Conservation (phyloP, 331 rosid species). For the Malus hybrid region DNA sequence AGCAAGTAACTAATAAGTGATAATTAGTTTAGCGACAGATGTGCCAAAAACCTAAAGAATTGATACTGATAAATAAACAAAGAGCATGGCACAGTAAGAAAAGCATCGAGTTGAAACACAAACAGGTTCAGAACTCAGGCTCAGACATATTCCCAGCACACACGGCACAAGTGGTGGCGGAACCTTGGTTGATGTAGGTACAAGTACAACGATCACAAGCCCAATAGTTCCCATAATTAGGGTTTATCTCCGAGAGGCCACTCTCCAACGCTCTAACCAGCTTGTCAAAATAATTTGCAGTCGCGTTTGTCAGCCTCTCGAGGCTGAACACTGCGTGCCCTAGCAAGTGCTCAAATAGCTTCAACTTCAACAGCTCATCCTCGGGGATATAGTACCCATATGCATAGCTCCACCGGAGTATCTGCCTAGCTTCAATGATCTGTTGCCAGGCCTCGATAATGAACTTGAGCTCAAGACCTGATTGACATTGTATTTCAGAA, state of each 20-base stretch:
- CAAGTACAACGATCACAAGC: not conserved
- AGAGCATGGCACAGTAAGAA: too few relatives aligned
- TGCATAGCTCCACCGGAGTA: conserved; percentile 54
- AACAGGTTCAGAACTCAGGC: too few relatives aligned
- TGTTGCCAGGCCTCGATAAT: conserved; percentile 46
- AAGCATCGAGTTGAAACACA: too few relatives aligned
- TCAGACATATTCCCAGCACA: not conserved
- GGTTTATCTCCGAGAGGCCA: conserved; percentile 34
- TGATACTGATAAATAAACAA: too few relatives aligned
- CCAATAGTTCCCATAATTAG: not conserved
- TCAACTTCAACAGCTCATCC: conserved; percentile 30
- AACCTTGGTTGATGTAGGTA: not conserved
- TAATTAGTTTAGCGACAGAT: too few relatives aligned
- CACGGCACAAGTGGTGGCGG: not conserved
- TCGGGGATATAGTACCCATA: conserved; percentile 38
- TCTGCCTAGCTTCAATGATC: conserved; percentile 46
- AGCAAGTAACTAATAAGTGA: too few relatives aligned
- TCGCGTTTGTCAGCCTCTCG: conserved; percentile 49
- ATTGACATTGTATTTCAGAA: conserved; percentile 18
- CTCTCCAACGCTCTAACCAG: conserved; percentile 39
- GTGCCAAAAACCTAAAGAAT: too few relatives aligned
- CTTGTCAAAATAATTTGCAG: conserved; percentile 41
- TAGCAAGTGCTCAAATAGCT: conserved; percentile 38
- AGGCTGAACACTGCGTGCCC: conserved; percentile 44
- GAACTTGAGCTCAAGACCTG: conserved; percentile 31